Percentiles rank a stretch among this genome's conserved stretches.
Evolutionary conservation across 2,329 filamentous ascomycete genomes (phyloP).

Genomic region (Monilinia laxa): DNA sequence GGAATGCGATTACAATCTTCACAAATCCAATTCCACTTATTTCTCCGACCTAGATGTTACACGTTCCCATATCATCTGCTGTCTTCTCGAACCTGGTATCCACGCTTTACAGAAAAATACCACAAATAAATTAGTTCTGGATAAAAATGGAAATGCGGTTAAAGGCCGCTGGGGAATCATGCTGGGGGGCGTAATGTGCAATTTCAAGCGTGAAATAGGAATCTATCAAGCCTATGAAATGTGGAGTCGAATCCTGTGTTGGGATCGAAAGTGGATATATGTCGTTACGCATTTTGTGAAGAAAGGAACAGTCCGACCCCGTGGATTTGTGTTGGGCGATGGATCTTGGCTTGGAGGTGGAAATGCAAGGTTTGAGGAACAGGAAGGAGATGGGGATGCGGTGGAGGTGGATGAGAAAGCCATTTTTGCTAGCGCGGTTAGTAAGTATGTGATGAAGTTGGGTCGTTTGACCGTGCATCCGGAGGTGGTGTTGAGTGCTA

Average conservation of each 20-base stretch:
- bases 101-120: constrained; percentile 51
- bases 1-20: constrained; percentile 72
- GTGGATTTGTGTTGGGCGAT: constrained; percentile 44
- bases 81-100: constrained; percentile 62
- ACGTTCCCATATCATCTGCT: constrained; percentile 75
- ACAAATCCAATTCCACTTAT: constrained; percentile 71
- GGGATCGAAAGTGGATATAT: constrained; percentile 83
- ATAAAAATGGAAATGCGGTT: constrained; percentile 47
- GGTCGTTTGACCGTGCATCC: constrained; percentile 82
- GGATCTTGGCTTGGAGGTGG: constrained; percentile 45
- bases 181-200: constrained; percentile 71
- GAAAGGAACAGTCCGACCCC: constrained; percentile 56
- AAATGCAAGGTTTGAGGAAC: constrained; percentile 45
- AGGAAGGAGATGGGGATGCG: constrained; percentile 41
- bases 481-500: constrained; percentile 68
- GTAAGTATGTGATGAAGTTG: constrained; percentile 82
- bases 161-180: constrained; percentile 59
- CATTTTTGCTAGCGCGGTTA: constrained; percentile 69
- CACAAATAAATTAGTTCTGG: constrained; percentile 49
- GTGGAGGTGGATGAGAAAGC: constrained; percentile 55
- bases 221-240: constrained; percentile 70
- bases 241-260: constrained; percentile 67
- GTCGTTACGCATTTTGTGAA: constrained; percentile 72
- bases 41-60: constrained; percentile 70
- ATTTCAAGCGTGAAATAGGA: constrained; percentile 71